Conservation (phyloP, 2,329 filamentous ascomycete genomes). For the Nemania serpens region DNA sequence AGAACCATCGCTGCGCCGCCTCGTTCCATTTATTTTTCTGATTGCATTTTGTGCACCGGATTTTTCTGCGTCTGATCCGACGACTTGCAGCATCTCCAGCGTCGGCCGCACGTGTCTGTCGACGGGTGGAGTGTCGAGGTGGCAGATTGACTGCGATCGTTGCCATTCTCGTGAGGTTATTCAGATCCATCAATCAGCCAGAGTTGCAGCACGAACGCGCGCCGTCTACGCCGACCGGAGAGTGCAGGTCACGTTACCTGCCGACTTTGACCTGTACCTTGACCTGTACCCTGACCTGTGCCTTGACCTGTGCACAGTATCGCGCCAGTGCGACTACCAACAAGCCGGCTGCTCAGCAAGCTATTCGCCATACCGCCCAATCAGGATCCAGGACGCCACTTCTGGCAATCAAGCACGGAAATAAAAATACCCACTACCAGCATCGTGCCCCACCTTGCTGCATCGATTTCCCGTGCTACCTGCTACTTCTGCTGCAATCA, state of each 20-base stretch:
- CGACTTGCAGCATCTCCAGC: slow-evolving; percentile 20
- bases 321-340: slow-evolving; percentile 10
- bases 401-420: not conserved
- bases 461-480: slow-evolving; percentile 15
- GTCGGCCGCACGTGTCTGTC: slow-evolving; percentile 24
- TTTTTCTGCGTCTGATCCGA: slow-evolving; percentile 35
- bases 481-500: slow-evolving; percentile 2
- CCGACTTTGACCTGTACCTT: slow-evolving; percentile 24
- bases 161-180: slow-evolving; percentile 40
- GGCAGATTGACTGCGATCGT: slow-evolving; percentile 17
- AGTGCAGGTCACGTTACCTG: slow-evolving; percentile 41
- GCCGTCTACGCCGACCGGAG: slow-evolving; percentile 36
- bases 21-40: slow-evolving; percentile 39
- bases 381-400: slow-evolving; percentile 4
- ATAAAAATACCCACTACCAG: not conserved
- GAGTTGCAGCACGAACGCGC: slow-evolving; percentile 28
- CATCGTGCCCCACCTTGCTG: slow-evolving; percentile 14
- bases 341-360: slow-evolving; percentile 25
- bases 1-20: slow-evolving; percentile 43
- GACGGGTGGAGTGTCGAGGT: slow-evolving; percentile 23
- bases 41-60: slow-evolving; percentile 35
- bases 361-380: slow-evolving; percentile 22
- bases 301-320: slow-evolving; percentile 12
- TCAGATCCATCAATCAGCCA: slow-evolving; percentile 31
- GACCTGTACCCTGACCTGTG: too few species aligned